Conservation (phyloP, 2,329 filamentous ascomycete genomes). For the Pestalotiopsis sp. region DNA sequence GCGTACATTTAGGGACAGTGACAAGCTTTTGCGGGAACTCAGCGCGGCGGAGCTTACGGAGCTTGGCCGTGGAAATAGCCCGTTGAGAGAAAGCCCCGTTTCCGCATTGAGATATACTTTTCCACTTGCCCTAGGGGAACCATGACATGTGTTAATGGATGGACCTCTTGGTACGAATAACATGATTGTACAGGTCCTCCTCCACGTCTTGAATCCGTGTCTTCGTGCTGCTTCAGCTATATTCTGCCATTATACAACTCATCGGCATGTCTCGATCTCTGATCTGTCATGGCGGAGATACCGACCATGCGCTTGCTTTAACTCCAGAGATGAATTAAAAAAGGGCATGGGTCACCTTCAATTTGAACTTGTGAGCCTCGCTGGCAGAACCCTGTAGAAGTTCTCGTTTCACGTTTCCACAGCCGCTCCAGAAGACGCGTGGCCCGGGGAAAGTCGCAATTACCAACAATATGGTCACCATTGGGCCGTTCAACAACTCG, state of each 20-base stretch:
- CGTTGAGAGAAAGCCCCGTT: neutral
- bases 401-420: neutral
- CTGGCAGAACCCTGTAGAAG: neutral
- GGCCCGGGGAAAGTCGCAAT: neutral
- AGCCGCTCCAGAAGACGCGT: neutral
- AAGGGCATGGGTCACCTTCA: neutral
- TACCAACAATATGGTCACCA: neutral
- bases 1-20: neutral
- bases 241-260: too few relatives aligned
- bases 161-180: neutral
- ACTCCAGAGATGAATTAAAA: neutral
- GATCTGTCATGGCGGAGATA: neutral
- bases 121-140: neutral
- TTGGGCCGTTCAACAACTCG: neutral
- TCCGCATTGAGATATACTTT: neutral
- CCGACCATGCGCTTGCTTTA: neutral
- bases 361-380: neutral
- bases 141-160: neutral
- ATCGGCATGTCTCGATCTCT: neutral
- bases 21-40: neutral
- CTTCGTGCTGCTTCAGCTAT: too few relatives aligned
- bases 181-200: too few relatives aligned
- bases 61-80: neutral
- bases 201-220: too few relatives aligned
- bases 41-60: neutral